Evolutionary conservation across 352 stramenopile species (phyloP).

Genomic region (Phytopythium montanum): DNA sequence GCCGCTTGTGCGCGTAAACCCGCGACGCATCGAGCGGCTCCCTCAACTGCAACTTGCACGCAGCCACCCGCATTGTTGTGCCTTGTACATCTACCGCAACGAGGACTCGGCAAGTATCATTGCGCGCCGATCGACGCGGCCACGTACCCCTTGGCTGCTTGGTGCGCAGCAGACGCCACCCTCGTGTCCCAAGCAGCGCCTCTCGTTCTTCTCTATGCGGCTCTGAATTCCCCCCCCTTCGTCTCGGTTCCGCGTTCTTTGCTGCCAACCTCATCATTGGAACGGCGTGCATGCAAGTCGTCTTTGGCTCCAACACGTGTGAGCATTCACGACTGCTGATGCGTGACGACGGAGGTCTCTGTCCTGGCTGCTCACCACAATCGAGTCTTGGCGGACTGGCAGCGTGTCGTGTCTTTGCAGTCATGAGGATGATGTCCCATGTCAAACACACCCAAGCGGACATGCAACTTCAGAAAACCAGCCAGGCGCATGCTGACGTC

Average conservation of each 20-base stretch:
- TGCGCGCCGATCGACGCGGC: too few species aligned
- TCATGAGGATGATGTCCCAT: constrained; percentile 1
- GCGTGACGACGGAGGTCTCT: neutral
- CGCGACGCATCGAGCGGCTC: neutral
- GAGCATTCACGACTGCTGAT: constrained; percentile 5
- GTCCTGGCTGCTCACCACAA: neutral
- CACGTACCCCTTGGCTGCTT: neutral
- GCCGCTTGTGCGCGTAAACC: too few species aligned
- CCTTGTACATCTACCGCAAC: too few species aligned
- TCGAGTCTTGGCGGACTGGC: neutral
- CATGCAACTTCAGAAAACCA: neutral
- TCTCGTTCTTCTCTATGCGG: constrained; percentile 1
- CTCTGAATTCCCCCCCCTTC: neutral
- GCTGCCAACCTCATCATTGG: neutral
- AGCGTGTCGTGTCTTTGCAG: constrained; percentile 4
- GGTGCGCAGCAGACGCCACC: neutral
- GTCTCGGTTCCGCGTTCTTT: neutral
- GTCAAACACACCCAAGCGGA: constrained; percentile 10
- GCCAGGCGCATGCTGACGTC: neutral
- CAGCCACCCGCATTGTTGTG: too few species aligned
- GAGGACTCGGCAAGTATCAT: too few species aligned
- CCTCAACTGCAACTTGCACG: neutral
- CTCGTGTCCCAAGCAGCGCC: neutral
- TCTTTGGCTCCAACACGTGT: neutral
- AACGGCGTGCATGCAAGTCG: too few species aligned